Percentiles rank a stretch among this genome's conserved stretches.
These are phyloP conservation scores for Aspergillus transmontanensis DNA, from an alignment of 2,329 filamentous ascomycete species.

Conservation along the genomic window DNA sequence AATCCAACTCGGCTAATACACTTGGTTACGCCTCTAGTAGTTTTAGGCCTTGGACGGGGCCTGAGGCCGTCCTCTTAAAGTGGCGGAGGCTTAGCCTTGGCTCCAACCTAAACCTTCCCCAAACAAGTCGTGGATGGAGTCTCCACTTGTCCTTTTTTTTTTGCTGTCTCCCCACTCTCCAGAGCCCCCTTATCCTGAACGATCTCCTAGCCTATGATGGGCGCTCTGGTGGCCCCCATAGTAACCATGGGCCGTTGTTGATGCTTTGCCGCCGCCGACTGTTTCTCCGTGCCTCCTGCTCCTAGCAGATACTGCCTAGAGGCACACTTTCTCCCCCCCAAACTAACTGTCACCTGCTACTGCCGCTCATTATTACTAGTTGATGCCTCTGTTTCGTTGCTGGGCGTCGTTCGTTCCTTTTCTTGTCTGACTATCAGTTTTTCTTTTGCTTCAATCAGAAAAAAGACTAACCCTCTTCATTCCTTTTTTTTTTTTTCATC, in stretches of 20 bases:
- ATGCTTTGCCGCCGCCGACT: slow-evolving; percentile 18
- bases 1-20: background rate
- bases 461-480: slow-evolving; percentile 11
- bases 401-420: slow-evolving; percentile 26
- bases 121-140: no score
- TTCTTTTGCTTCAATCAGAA: slow-evolving; percentile 17
- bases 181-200: slow-evolving; percentile 7
- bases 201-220: slow-evolving; percentile 11
- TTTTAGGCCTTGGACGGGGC: background rate
- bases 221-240: background rate
- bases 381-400: slow-evolving; percentile 21
- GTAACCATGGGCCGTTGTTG: slow-evolving; percentile 22
- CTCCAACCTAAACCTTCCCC: slow-evolving; percentile 11
- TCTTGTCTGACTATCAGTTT: slow-evolving; percentile 23
- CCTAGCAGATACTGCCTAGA: background rate
- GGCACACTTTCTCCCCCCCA: background rate
- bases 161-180: slow-evolving; percentile 4
- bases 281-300: slow-evolving; percentile 8
- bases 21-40: background rate
- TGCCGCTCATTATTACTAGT: slow-evolving; percentile 8
- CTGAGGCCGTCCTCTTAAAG: slow-evolving; percentile 7
- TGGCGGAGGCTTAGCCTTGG: slow-evolving; percentile 26
- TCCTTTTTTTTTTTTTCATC: slow-evolving; percentile 10
- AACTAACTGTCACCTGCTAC: background rate
- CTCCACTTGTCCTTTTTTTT: background rate